Conservation (phyloP, 768 basidiomycete genomes). For the Lactarius evosmus region DNA sequence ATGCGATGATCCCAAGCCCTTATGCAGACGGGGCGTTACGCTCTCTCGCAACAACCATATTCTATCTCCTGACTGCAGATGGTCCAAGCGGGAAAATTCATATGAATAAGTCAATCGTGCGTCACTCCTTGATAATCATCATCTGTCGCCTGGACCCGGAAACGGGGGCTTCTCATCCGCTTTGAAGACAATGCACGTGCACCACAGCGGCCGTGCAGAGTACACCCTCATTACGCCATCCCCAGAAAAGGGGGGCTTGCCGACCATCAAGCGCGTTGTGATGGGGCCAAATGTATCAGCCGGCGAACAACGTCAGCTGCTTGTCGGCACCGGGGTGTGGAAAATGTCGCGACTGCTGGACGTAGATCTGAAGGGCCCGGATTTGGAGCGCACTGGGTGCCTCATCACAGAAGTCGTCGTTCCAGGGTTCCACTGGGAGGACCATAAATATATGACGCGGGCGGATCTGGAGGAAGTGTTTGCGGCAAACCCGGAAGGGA, state of each 20-base stretch:
- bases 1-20: constrained; percentile 34
- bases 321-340: constrained; percentile 52
- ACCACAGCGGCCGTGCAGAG: constrained; percentile 48
- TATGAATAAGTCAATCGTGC: constrained; percentile 48
- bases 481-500: constrained; percentile 31
- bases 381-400: constrained; percentile 43
- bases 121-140: constrained; percentile 18
- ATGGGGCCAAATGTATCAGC: constrained; percentile 43
- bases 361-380: constrained; percentile 38
- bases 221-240: constrained; percentile 45
- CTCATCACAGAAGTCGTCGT: constrained; percentile 61
- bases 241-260: constrained; percentile 32
- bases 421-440: constrained; percentile 53
- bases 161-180: not conserved
- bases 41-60: constrained; percentile 44
- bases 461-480: constrained; percentile 38
- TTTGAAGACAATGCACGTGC: constrained; percentile 48
- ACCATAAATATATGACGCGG: constrained; percentile 45
- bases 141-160: not conserved
- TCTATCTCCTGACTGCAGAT: constrained; percentile 46
- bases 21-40: constrained; percentile 35
- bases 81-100: constrained; percentile 42
- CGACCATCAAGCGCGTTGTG: constrained; percentile 39
- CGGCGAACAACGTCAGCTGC: constrained; percentile 47
- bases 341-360: constrained; percentile 56